These are phyloP conservation scores for Staphylotrichum longicolle DNA, from an alignment of 495 filamentous ascomycete species.

Conservation along the genomic window DNA sequence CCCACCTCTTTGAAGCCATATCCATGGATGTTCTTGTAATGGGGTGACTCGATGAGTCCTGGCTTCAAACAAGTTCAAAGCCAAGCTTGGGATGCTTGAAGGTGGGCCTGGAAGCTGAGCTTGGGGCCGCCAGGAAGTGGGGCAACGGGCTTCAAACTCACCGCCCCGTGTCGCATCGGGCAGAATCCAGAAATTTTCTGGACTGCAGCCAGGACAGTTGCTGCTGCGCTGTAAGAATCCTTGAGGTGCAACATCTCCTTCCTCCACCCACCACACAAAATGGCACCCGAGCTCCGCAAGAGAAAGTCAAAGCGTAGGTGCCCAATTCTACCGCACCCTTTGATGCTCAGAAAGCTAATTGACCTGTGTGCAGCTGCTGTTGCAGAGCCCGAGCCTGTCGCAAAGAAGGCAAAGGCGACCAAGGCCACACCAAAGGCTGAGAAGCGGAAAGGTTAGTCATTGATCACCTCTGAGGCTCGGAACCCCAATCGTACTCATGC, in stretches of 20 bases:
- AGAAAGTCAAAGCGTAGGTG: conserved; percentile 72
- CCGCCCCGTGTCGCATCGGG: conserved; percentile 18
- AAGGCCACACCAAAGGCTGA: conserved; percentile 36
- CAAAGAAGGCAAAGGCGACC: conserved; percentile 58
- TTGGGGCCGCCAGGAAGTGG: no score
- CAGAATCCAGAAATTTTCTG: conserved; percentile 32
- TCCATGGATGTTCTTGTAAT: no score
- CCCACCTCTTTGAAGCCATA: no score
- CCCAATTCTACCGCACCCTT: not conserved
- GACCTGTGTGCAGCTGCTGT: conserved; percentile 34
- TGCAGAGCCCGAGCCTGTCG: conserved; percentile 49
- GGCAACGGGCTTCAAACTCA: conserved; percentile 1
- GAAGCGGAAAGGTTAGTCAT: conserved; percentile 52
- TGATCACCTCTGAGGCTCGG: not conserved
- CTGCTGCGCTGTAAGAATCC: no score
- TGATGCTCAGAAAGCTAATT: conserved; percentile 26
- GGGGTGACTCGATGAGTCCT: no score
- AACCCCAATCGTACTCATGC: not conserved
- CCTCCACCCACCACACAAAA: conserved; percentile 34
- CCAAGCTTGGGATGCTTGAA: no score
- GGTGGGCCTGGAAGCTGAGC: no score
- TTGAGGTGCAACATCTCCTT: no score
- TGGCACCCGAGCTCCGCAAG: conserved; percentile 67
- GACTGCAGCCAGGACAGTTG: conserved; percentile 1
- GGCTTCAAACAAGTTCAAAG: no score